These are phyloP conservation scores for Malbranchea zuffiana DNA, from an alignment of 2,329 filamentous ascomycete species.

Conservation along the genomic window DNA sequence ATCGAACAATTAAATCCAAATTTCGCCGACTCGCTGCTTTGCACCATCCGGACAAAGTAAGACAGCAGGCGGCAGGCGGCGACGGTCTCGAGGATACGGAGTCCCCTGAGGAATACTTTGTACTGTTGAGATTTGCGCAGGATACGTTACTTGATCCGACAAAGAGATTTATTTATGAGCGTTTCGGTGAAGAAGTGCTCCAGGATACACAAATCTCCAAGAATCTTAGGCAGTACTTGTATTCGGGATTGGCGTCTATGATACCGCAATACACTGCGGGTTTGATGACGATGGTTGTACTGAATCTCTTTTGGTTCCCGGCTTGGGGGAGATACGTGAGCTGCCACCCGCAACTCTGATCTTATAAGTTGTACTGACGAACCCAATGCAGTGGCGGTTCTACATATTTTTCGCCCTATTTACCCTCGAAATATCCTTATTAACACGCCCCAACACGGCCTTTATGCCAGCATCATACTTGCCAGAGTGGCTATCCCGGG, in stretches of 20 bases:
- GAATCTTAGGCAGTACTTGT: slow-evolving; percentile 62
- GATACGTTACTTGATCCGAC: slow-evolving; percentile 71
- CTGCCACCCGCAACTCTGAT: slow-evolving; percentile 12
- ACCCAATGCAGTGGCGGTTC: slow-evolving; percentile 37
- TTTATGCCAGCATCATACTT: slow-evolving; percentile 29
- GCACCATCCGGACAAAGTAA: slow-evolving; percentile 75
- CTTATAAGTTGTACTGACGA: slow-evolving; percentile 20
- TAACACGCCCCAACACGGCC: slow-evolving; percentile 41
- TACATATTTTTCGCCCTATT: slow-evolving; percentile 44
- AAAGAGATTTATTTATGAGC: slow-evolving; percentile 76
- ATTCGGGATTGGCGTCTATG: slow-evolving; percentile 47
- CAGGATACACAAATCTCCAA: slow-evolving; percentile 44
- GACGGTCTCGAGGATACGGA: slow-evolving; percentile 19
- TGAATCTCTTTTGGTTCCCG: slow-evolving; percentile 34
- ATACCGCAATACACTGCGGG: slow-evolving; percentile 32
- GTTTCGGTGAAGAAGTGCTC: slow-evolving; percentile 65
- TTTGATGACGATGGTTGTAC: slow-evolving; percentile 25
- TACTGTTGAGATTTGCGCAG: slow-evolving; percentile 70
- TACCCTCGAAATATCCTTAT: slow-evolving; percentile 46
- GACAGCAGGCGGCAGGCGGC: slow-evolving; percentile 29
- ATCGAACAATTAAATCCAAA: slow-evolving; percentile 67
- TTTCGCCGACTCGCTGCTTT: slow-evolving; percentile 64
- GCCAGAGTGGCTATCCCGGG: slow-evolving; percentile 21
- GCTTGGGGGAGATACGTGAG: slow-evolving; percentile 38
- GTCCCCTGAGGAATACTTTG: slow-evolving; percentile 57